These are phyloP conservation scores for Fusarium sp. DNA, from an alignment of 2,329 filamentous ascomycete species.

Conservation along the genomic window DNA sequence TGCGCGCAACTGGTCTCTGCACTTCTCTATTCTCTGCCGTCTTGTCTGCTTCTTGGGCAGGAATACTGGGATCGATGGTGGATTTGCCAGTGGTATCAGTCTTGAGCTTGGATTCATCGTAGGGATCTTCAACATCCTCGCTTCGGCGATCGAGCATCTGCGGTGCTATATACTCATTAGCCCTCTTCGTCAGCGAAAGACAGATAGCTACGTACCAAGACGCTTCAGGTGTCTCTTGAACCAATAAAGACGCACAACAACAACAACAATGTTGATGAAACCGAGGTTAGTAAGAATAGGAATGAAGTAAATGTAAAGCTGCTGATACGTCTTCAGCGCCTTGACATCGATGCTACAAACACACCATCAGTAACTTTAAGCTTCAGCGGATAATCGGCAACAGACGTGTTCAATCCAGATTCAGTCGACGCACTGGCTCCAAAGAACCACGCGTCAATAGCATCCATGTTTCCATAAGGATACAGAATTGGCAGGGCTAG, in stretches of 20 bases:
- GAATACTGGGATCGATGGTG: rapidly evolving
- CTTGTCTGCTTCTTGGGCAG: too few species aligned
- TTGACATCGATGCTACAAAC: conserved; percentile 60
- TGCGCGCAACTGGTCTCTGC: background rate
- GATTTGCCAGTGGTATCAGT: background rate
- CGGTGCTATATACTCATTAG: background rate
- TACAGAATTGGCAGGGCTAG: background rate
- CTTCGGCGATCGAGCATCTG: background rate
- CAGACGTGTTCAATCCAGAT: conserved; percentile 4
- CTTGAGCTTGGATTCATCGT: background rate
- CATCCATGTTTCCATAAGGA: background rate
- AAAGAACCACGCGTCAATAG: conserved; percentile 9
- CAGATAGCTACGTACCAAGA: background rate
- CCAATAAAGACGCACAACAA: conserved; percentile 60
- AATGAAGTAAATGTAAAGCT: conserved; percentile 61
- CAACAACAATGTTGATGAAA: conserved; percentile 61
- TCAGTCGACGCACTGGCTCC: background rate
- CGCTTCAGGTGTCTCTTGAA: conserved; percentile 57
- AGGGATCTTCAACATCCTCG: background rate
- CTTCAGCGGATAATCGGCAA: background rate
- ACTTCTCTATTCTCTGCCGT: too few species aligned
- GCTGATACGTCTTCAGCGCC: conserved; percentile 60
- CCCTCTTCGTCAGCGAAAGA: rapidly evolving
- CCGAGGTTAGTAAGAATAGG: conserved; percentile 60
- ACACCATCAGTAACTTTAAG: background rate